Base-by-base conservation (phyloP, 2,329 filamentous ascomycete genomes). In the Aspergillus flavus region DNA sequence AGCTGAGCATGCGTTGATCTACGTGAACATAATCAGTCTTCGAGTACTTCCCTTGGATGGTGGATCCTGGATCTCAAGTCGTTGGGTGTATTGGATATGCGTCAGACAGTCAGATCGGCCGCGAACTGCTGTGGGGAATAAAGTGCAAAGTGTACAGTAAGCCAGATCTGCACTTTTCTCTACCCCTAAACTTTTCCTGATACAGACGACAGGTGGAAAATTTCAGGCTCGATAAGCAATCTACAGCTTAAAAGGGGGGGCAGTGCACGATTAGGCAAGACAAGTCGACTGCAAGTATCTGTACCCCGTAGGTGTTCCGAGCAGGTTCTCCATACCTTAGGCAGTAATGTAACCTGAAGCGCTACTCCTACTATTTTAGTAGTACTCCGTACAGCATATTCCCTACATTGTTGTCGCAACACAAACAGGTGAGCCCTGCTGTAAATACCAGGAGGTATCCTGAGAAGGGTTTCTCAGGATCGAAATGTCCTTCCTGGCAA, bases 41-140 rank as follows among this genome's bases (percentile, higher is more conserved):
- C 48, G 2, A 52, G 11, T 32, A 21, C 5, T 34, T n/a, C 19
- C 39, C 7, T 9, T 55, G 16, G 14, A 39, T n/a, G 23, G 58
- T 59, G 58, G 58, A 46, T 55, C 53, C 14, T 28, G 19, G 9
- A 36, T 56, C 32, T 36, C 43, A 14, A 28, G 36, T 55, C 32
- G 32, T 30, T 48, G 46, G 53, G 28, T 50, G 58, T 63, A 59
- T 66, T 55, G 58, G 62, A 52, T 58, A 61, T 55, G 58, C 58
- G 46, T 65, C 60, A 57, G 48, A 52, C 55, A 53, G 59, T 57
- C 63, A 64, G 65, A 67, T 66, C 66, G 61, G 60, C 66, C 61
- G 41, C 46, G 60, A 68, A 63, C 64, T 58, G 52, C 30, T 64
- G 66, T 68, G 66, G 66, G 57, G 66, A 64, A 57, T 21, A 61